A percentile compares a stretch with the other conserved stretches of the same genome.
Conservation (phyloP, 1,284 basidiomycete species). For the Clitocybe nebularis region DNA sequence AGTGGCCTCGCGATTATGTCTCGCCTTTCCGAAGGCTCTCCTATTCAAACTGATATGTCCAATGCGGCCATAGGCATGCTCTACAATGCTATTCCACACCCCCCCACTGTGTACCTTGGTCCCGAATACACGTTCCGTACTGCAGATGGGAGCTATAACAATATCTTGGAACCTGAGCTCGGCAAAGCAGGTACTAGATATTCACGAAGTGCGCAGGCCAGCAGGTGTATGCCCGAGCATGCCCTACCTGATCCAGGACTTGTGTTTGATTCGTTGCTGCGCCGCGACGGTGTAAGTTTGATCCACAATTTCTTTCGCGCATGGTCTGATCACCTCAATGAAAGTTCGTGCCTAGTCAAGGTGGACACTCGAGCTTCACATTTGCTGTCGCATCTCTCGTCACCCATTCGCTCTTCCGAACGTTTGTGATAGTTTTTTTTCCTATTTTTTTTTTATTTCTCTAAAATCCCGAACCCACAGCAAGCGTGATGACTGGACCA, state of each 20-base stretch:
- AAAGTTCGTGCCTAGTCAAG: too few species aligned
- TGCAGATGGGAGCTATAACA: conserved; percentile 1
- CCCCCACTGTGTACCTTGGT: neutral
- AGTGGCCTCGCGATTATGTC: neutral
- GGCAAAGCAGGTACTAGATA: conserved; percentile 1
- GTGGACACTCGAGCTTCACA: conserved; percentile 43
- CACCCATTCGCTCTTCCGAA: conserved; percentile 42
- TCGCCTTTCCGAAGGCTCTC: neutral
- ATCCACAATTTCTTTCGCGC: too few species aligned
- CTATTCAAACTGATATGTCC: neutral
- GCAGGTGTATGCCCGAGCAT: neutral
- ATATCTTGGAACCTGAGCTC: neutral
- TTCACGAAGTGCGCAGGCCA: neutral
- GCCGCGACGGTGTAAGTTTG: neutral
- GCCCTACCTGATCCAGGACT: conserved; percentile 2
- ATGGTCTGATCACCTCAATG: too few species aligned
- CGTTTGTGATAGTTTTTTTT: conserved; percentile 12
- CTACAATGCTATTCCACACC: neutral
- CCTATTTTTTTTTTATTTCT: too few species aligned
- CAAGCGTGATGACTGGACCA: conserved; percentile 29
- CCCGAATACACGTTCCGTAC: neutral
- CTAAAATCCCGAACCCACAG: too few species aligned
- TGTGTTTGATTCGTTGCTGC: conserved; percentile 1
- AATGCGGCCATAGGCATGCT: neutral
- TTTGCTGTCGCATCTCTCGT: conserved; percentile 44